phyloP scores from a whole-genome alignment of 768 basidiomycete genomes.

The Boletus reticulatus region DNA sequence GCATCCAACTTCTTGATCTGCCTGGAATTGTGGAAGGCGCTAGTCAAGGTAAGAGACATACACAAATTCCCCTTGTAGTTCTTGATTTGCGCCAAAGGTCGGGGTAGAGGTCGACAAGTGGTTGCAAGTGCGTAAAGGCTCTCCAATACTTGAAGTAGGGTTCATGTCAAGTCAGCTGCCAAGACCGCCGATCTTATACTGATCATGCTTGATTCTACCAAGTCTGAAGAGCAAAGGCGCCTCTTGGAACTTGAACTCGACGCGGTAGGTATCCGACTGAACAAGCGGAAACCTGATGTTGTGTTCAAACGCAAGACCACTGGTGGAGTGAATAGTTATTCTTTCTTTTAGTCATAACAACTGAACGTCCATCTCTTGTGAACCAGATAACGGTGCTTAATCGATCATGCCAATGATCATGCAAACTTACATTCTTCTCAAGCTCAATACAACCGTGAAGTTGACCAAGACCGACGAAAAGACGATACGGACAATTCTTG shows the following conservation, averaged over 20 bases:
- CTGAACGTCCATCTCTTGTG: not conserved
- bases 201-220: conserved; percentile 91
- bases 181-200: conserved; percentile 94
- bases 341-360: not conserved
- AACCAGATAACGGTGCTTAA: conserved; percentile 63
- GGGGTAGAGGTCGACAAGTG: conserved; percentile 94
- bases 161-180: conserved; percentile 46
- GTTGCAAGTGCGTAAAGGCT: conserved; percentile 64
- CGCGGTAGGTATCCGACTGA: conserved; percentile 93
- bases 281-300: conserved; percentile 87
- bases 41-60: conserved; percentile 53
- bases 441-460: conserved; percentile 91
- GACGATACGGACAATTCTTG: conserved; percentile 89
- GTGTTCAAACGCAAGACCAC: conserved; percentile 93
- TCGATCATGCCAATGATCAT: not conserved
- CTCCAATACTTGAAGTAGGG: not conserved
- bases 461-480: conserved; percentile 93
- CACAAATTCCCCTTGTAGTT: not conserved
- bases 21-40: conserved; percentile 96
- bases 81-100: conserved; percentile 39
- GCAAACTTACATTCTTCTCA: not conserved
- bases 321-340: conserved; percentile 66
- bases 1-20: conserved; percentile 92
- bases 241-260: conserved; percentile 93
- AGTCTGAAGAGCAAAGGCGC: conserved; percentile 86